Base-by-base conservation (phyloP, 2,329 filamentous ascomycete genomes). In the Drechslerella coelobrocha region DNA sequence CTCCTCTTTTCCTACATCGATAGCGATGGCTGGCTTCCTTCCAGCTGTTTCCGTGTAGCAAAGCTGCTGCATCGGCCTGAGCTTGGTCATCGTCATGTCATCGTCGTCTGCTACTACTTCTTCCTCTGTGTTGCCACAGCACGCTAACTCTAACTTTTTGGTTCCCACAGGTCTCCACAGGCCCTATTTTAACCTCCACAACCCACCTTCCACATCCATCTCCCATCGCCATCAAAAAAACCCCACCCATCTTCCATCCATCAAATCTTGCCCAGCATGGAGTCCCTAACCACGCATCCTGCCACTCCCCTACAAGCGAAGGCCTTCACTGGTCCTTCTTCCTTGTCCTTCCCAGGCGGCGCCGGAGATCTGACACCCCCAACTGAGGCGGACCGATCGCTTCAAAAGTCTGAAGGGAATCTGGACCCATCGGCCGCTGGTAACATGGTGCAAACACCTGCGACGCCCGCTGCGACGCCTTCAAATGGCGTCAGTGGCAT, bases 311-410 rank as follows among this genome's bases (percentile, higher is more conserved):
- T 89, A 75, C 92, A 97, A 85, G 94, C 94, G 74, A 94, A 94
- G 84, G 91, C 90, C 78, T 96, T 97, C 81, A 96, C 92, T 77
- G 92, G 91, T 71, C 90, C 92, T 62, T 90, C 91, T 74, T 96
- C 92, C 76, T 84, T 97, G 76, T 96, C 92, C 72, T 97, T 95
- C 81, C 92, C 93, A 57, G 89, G 90, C 78, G 91, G 88, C 73
- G 87, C 88, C 76, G 87, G 87, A 76, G 91, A 96, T 78, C 80
- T 97, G 79, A 93, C 91, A 68, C 91, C 91, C 73, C 91, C 86
- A 71, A 88, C 85, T 73, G 89, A 89, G 77, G 88, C 87, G 78
- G 89, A 89, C 76, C 84, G 84, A 77, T 79, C 81, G 65, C 80
- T 80, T 77, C 78, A 75, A 82, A 78, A 79, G 78, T 73, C 80